These are phyloP conservation scores for Pythium aphanidermatum DNA, from an alignment of 352 stramenopile genomes.

Conservation along the genomic window DNA sequence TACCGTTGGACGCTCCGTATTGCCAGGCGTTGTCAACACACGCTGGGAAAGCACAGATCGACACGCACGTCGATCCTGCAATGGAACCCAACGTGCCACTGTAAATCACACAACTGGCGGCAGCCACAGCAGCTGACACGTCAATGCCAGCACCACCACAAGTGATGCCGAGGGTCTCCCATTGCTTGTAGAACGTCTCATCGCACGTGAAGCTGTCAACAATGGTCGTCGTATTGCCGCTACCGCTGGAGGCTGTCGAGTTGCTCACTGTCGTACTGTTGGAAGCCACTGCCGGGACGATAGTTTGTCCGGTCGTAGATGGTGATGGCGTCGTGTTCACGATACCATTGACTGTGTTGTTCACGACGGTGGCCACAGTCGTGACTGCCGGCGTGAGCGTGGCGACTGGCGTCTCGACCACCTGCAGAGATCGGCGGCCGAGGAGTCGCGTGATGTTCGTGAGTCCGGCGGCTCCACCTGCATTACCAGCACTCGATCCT, in stretches of 20 bases:
- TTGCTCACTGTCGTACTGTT: slow-evolving; percentile 2
- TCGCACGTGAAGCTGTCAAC: slow-evolving; percentile 58
- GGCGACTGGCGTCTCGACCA: neutral
- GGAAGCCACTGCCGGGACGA: slow-evolving; percentile 1
- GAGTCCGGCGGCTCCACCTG: too few species aligned
- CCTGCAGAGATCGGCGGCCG: neutral
- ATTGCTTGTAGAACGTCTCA: slow-evolving; percentile 73
- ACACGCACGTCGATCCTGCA: slow-evolving; percentile 57
- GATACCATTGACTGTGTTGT: too few species aligned
- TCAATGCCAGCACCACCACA: slow-evolving; percentile 45
- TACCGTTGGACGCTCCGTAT: slow-evolving; percentile 53
- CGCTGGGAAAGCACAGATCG: slow-evolving; percentile 71
- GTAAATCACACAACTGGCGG: slow-evolving; percentile 71
- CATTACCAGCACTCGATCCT: too few species aligned
- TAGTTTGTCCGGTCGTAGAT: neutral
- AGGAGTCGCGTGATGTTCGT: too few species aligned
- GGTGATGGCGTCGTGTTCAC: slow-evolving; percentile 1
- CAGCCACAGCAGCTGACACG: slow-evolving; percentile 39
- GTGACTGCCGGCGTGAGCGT: neutral
- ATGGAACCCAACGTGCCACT: slow-evolving; percentile 45
- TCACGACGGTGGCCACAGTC: too few species aligned
- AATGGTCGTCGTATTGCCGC: slow-evolving; percentile 13
- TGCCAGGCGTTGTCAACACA: slow-evolving; percentile 54
- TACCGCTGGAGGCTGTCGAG: slow-evolving; percentile 10
- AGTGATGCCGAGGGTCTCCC: slow-evolving; percentile 57